phyloP scores from a whole-genome alignment of 495 filamentous ascomycete species.

The Apodospora peruviana region DNA sequence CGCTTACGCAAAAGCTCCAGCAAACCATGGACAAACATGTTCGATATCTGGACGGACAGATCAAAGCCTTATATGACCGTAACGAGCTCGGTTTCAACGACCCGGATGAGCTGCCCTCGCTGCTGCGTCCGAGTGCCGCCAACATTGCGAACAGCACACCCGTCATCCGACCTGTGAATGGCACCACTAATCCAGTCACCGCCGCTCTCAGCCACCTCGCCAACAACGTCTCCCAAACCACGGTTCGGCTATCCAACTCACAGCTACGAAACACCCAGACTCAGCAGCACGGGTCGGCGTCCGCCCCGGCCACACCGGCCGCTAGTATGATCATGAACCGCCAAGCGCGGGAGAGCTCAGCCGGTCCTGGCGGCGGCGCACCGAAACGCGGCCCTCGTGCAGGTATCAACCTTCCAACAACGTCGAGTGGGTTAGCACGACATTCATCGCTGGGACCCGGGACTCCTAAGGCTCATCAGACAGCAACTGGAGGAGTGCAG shows the following conservation, averaged over 20 bases:
- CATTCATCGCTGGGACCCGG: constrained; percentile 80
- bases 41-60: constrained; percentile 77
- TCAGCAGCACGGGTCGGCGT: constrained; percentile 40
- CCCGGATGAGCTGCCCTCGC: constrained; percentile 67
- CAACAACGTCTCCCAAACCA: constrained; percentile 35
- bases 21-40: constrained; percentile 81
- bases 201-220: constrained; percentile 43
- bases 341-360: constrained; percentile 69
- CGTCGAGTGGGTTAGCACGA: constrained; percentile 67
- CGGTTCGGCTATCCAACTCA: constrained; percentile 29
- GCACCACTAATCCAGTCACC: constrained; percentile 34
- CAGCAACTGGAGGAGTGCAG: constrained; percentile 50
- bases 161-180: constrained; percentile 29
- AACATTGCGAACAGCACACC: constrained; percentile 37
- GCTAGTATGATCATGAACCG: constrained; percentile 56
- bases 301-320: constrained; percentile 63
- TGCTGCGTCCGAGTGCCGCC: constrained; percentile 57
- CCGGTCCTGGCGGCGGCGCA: constrained; percentile 54
- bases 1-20: constrained; percentile 70
- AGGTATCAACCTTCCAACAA: constrained; percentile 57
- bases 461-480: constrained; percentile 66
- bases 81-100: constrained; percentile 68
- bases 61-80: constrained; percentile 76
- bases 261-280: constrained; percentile 35
- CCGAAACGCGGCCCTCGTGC: constrained; percentile 68